Evolutionary conservation across 2,329 filamentous ascomycete genomes (phyloP), one percentile per base, ranked within the genome.

Genomic region (Pseudogymnoascus sp.): DNA sequence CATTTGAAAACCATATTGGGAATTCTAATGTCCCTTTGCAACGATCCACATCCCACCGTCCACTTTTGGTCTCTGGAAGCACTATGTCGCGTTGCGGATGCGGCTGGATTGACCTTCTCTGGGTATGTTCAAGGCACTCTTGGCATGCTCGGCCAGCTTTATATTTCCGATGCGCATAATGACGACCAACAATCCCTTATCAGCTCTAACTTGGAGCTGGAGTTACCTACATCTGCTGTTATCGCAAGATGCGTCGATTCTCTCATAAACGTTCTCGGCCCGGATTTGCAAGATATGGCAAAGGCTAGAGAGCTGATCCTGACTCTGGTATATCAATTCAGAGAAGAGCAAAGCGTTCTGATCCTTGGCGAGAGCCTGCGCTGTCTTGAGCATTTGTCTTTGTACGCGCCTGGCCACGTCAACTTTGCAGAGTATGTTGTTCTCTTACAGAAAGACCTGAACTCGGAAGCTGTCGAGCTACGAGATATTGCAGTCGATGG

Each of bases 1-100:
- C 95, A 99, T 73, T 82, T 99, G 60, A 97, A 97, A 78, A 97
- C 92, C 1, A 97, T 99, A 60, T 83, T 97, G n/a, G 90, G 93
- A 17, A 96, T 99, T 40, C 79, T 99, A n/a, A 96, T 97, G 89
- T 97, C 95, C 7, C 82, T 99, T 9, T 93, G 92, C 74, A 96
- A 93, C 69, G 95, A 99, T 72, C 91, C 93, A 19, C 95, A 99
- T 73, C 93, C 95, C 0, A 88, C 90, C 0, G 95, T 99, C 7
- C 95, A 99, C 75, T 96, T 93, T 73, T 97, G 93, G 92, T 93
- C 96, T 2, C 79, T 99, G 50, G 92, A 97, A 73, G 93, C 91
- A 9, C 76, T 99, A 31, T 88, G 90, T 1, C 82, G 90, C 61
- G 92, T 96, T 11, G 90, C 93, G 2, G 93, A 97, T 71, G 95